phyloP scores from a whole-genome alignment of 192 early-diverging fungal genomes.

The Backusella psychrophila region DNA sequence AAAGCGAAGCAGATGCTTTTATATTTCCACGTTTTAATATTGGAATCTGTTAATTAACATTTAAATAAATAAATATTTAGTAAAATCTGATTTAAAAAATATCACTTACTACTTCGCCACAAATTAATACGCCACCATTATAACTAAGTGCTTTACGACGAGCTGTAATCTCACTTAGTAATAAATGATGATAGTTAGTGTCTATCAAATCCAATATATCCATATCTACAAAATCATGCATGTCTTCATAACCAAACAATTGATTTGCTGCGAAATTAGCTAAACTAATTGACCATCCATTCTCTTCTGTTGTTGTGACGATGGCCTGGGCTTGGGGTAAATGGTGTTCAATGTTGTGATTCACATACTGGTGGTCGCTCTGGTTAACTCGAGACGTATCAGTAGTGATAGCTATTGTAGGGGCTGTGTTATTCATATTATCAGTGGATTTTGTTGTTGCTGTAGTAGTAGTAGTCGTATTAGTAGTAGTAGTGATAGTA shows the following conservation, averaged over 20 bases:
- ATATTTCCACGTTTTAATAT: constrained; percentile 53
- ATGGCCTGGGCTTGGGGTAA: constrained; percentile 59
- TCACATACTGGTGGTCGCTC: background rate
- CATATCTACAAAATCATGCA: background rate
- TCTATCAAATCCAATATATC: constrained; percentile 22
- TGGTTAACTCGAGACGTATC: background rate
- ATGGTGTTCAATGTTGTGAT: constrained; percentile 17
- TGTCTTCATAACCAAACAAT: background rate
- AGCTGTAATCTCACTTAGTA: background rate
- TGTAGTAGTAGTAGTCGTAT: too few relatives aligned
- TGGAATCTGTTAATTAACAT: constrained; percentile 39
- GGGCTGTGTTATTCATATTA: background rate
- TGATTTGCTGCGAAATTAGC: constrained; percentile 50
- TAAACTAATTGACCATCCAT: constrained; percentile 44
- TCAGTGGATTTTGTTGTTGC: too few relatives aligned
- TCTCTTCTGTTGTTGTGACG: constrained; percentile 47
- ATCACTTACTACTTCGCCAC: constrained; percentile 32
- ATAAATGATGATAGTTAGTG: background rate
- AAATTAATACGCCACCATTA: constrained; percentile 20
- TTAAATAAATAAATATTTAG: background rate
- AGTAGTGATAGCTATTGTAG: background rate
- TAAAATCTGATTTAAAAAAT: background rate
- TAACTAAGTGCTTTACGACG: background rate
- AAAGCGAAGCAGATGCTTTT: constrained; percentile 55
- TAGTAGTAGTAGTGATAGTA: background rate